Evolutionary conservation across 1,139 yeast species (phyloP).

Genomic region (Zygoascus sp.): DNA sequence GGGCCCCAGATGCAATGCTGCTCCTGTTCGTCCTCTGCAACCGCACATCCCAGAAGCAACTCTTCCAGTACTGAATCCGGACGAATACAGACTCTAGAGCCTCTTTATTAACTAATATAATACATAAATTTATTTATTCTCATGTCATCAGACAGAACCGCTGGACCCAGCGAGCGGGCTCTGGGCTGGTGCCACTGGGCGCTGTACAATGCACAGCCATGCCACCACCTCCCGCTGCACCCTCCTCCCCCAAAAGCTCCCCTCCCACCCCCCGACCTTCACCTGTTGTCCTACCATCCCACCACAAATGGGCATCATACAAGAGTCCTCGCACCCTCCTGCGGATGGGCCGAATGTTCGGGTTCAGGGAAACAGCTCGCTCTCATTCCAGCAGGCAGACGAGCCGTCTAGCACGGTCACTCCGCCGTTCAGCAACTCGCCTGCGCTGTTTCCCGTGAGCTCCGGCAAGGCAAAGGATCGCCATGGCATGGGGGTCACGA

Average conservation of each 20-base stretch:
- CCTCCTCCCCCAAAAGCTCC: not conserved
- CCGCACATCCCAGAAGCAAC: too few relatives aligned
- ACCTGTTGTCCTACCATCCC: not conserved
- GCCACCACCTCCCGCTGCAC: too few relatives aligned
- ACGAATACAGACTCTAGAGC: too few relatives aligned
- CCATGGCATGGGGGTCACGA: not conserved
- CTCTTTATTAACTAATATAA: too few relatives aligned
- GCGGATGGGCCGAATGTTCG: conserved; percentile 3
- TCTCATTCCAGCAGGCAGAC: not conserved
- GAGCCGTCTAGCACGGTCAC: not conserved
- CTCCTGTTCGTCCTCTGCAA: too few relatives aligned
- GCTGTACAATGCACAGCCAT: too few relatives aligned
- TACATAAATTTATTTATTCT: too few relatives aligned
- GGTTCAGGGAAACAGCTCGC: not conserved
- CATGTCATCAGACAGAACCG: too few relatives aligned
- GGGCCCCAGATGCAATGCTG: too few relatives aligned
- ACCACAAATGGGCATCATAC: conserved; percentile 11
- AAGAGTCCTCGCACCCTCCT: conserved; percentile 1
- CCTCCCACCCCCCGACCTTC: not conserved
- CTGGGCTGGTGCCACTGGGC: too few relatives aligned
- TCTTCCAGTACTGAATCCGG: too few relatives aligned
- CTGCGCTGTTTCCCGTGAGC: not conserved
- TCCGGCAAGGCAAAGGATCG: not conserved
- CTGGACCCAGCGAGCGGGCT: too few relatives aligned
- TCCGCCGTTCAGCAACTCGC: conserved; percentile 6